Percentiles rank a stretch among this genome's conserved stretches.
Conservation (phyloP, 1,284 basidiomycete genomes). For the Singerocomus inundabilis region DNA sequence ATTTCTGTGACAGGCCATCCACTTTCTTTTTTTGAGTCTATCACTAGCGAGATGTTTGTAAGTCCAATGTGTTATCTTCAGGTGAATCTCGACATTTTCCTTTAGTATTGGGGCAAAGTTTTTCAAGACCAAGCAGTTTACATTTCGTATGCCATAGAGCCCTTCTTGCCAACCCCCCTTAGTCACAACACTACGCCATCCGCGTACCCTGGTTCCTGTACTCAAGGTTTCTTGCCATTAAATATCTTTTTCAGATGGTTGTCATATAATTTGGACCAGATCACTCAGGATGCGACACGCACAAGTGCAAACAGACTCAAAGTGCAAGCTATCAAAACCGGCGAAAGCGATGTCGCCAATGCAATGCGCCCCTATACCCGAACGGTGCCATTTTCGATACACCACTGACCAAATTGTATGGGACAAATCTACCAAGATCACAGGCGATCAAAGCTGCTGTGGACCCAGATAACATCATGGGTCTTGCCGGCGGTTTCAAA, state of each 20-base stretch:
- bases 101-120: slow-evolving; percentile 5
- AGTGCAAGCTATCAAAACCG: background rate
- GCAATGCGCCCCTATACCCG: slow-evolving; percentile 43
- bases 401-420: slow-evolving; percentile 45
- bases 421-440: slow-evolving; percentile 41
- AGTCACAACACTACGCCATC: slow-evolving; percentile 38
- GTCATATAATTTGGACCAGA: slow-evolving; percentile 33
- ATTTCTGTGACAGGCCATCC: slow-evolving; percentile 9
- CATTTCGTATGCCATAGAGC: slow-evolving; percentile 51
- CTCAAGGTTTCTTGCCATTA: slow-evolving; percentile 40
- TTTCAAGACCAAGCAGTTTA: background rate
- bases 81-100: background rate
- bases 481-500: slow-evolving; percentile 46
- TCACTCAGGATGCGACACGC: slow-evolving; percentile 39
- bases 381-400: slow-evolving; percentile 53
- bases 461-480: slow-evolving; percentile 53
- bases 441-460: slow-evolving; percentile 39
- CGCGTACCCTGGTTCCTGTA: slow-evolving; percentile 48
- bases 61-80: background rate
- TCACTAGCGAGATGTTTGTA: slow-evolving; percentile 12
- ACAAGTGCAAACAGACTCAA: slow-evolving; percentile 40
- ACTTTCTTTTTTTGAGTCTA: background rate
- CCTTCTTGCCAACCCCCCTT: slow-evolving; percentile 48
- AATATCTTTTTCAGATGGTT: slow-evolving; percentile 48
- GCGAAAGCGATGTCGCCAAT: slow-evolving; percentile 36